Evolutionary conservation across 1,284 basidiomycete genomes (phyloP).

Genomic region (Waitea zeae): DNA sequence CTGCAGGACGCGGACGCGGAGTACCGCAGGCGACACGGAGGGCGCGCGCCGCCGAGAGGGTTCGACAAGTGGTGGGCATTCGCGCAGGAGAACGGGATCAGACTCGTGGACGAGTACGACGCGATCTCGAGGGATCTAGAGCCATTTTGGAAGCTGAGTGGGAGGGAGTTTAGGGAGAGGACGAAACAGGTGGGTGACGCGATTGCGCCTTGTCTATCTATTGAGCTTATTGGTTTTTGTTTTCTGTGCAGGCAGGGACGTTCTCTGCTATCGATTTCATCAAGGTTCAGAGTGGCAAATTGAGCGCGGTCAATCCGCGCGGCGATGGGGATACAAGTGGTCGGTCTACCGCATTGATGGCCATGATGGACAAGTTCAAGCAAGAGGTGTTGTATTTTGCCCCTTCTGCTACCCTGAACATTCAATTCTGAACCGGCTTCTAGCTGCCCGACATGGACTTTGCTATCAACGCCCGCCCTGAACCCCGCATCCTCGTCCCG

Average conservation of each 20-base stretch:
- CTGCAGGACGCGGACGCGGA: conserved; percentile 59
- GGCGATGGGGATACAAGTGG: conserved; percentile 14
- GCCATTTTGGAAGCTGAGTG: conserved; percentile 64
- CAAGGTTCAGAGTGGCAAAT: conserved; percentile 47
- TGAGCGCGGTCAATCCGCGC: conserved; percentile 45
- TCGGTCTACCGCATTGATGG: conserved; percentile 58
- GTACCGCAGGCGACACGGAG: conserved; percentile 62
- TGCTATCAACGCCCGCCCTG: conserved; percentile 80
- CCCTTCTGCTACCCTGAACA: conserved; percentile 1
- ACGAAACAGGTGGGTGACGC: conserved; percentile 39
- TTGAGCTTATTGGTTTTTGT: neutral
- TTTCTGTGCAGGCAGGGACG: conserved; percentile 39
- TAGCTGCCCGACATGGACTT: conserved; percentile 85
- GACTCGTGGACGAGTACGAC: conserved; percentile 87
- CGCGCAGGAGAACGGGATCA: conserved; percentile 52
- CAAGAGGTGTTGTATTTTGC: conserved; percentile 40
- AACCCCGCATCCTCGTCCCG: conserved; percentile 79
- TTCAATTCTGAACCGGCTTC: conserved; percentile 7
- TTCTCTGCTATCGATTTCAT: conserved; percentile 77
- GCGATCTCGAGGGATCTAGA: conserved; percentile 62
- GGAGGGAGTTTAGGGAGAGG: conserved; percentile 54
- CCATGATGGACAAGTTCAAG: conserved; percentile 60
- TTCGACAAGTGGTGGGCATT: conserved; percentile 87
- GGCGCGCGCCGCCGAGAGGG: conserved; percentile 71
- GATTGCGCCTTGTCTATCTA: neutral